Percentiles rank a stretch among this genome's conserved stretches.
These are phyloP conservation scores for Kuraishia piskuri DNA, from an alignment of 805 yeast species.

Conservation along the genomic window DNA sequence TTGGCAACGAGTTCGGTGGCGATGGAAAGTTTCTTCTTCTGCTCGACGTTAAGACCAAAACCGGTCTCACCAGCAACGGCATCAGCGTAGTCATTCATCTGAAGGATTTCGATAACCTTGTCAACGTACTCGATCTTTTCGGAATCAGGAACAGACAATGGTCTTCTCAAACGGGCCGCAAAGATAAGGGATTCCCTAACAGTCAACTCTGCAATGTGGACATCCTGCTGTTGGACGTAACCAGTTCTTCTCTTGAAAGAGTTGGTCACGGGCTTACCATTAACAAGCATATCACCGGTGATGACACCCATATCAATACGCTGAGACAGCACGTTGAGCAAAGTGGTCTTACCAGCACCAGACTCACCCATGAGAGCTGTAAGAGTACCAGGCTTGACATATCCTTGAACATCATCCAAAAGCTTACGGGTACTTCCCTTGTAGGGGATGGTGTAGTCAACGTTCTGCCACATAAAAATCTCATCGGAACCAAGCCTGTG, in stretches of 20 bases:
- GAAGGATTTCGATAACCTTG: conserved; percentile 30
- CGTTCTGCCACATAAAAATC: conserved; percentile 13
- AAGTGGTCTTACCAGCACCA: conserved; percentile 44
- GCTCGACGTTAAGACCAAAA: conserved; percentile 32
- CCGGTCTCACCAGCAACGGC: conserved; percentile 32
- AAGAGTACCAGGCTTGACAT: conserved; percentile 28
- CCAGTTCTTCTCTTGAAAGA: conserved; percentile 39
- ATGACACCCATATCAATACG: conserved; percentile 36
- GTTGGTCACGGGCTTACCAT: conserved; percentile 30
- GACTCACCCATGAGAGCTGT: conserved; percentile 40
- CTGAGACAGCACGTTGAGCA: conserved; percentile 36
- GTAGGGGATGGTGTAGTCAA: conserved; percentile 16
- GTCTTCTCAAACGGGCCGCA: conserved; percentile 32
- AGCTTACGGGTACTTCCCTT: conserved; percentile 13
- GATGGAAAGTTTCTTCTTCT: conserved; percentile 32
- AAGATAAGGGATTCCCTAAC: conserved; percentile 37
- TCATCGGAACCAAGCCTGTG: conserved; percentile 6
- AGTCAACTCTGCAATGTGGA: conserved; percentile 36
- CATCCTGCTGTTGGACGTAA: conserved; percentile 46
- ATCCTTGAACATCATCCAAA: conserved; percentile 19
- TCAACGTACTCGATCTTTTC: conserved; percentile 35
- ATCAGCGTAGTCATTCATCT: conserved; percentile 35
- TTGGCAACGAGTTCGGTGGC: conserved; percentile 40
- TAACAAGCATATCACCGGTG: conserved; percentile 39
- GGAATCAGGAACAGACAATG: conserved; percentile 23